A percentile compares a stretch with the other conserved stretches of the same genome.
These are phyloP conservation scores for Helotiales sp. DNA, from an alignment of 2,329 filamentous ascomycete genomes.

Conservation along the genomic window DNA sequence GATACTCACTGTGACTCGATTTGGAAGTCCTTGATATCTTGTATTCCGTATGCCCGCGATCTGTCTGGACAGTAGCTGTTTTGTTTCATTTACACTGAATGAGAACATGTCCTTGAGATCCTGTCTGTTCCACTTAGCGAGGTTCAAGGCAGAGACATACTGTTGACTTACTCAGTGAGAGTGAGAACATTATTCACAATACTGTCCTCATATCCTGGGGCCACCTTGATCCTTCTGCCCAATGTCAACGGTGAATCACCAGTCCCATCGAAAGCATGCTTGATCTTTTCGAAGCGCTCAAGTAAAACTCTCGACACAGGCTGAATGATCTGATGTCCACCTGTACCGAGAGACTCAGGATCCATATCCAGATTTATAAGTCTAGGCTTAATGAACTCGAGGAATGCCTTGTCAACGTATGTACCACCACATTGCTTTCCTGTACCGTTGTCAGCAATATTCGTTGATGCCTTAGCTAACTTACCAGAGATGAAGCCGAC, in stretches of 20 bases:
- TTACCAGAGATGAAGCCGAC: constrained; percentile 3
- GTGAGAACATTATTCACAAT: not conserved
- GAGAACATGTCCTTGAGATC: constrained; percentile 5
- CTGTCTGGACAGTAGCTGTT: not conserved
- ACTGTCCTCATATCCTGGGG: not conserved
- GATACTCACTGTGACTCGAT: not conserved
- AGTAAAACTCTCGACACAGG: not conserved
- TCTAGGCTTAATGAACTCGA: not conserved
- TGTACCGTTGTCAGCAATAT: not conserved
- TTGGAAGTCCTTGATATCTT: not conserved
- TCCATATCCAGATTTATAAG: not conserved
- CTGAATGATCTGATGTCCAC: constrained; percentile 3
- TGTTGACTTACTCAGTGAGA: not conserved
- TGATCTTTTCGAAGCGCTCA: constrained; percentile 2
- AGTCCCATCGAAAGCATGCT: constrained; percentile 3
- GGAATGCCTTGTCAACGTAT: constrained; percentile 6
- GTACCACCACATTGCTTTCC: constrained; percentile 7
- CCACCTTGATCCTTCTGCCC: not conserved
- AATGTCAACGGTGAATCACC: not conserved
- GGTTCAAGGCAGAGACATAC: not conserved
- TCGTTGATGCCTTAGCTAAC: not conserved
- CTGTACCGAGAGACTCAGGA: not conserved
- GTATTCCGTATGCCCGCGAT: not conserved
- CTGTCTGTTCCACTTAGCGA: not conserved
- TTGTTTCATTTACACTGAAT: not conserved